Evolutionary conservation across 192 early-diverging fungal genomes (phyloP).

Genomic region (Globomyces pollinis-pini): DNA sequence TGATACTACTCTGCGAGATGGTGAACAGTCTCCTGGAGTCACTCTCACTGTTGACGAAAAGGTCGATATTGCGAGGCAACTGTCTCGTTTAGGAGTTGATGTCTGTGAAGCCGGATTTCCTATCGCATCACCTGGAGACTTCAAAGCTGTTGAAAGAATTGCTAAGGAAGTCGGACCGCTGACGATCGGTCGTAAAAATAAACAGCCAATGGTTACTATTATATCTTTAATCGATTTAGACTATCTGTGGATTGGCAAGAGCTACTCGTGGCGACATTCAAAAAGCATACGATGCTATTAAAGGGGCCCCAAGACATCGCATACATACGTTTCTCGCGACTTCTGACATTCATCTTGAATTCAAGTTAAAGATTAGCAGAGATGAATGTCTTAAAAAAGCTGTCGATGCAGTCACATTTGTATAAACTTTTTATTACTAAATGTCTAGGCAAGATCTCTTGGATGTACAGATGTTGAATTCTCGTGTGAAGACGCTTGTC

Average conservation of each 20-base stretch:
- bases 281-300: slow-evolving; percentile 82
- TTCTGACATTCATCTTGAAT: slow-evolving; percentile 89
- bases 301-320: slow-evolving; percentile 73
- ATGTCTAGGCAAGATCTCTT: slow-evolving; percentile 65
- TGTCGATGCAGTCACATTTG: slow-evolving; percentile 69
- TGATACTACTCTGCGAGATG: slow-evolving; percentile 94
- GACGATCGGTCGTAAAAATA: slow-evolving; percentile 69
- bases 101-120: slow-evolving; percentile 96
- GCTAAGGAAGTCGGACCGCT: slow-evolving; percentile 84
- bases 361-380: slow-evolving; percentile 86
- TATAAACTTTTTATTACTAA: no score
- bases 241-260: slow-evolving; percentile 87
- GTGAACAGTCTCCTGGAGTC: slow-evolving; percentile 95
- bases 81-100: slow-evolving; percentile 91
- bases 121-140: slow-evolving; percentile 88
- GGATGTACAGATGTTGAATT: slow-evolving; percentile 86
- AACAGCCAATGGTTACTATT: slow-evolving; percentile 77
- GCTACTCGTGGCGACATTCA: slow-evolving; percentile 78
- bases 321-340: slow-evolving; percentile 96
- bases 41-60: slow-evolving; percentile 89
- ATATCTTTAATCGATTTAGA: slow-evolving; percentile 7
- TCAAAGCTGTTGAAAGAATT: slow-evolving; percentile 89
- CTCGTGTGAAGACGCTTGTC: slow-evolving; percentile 89
- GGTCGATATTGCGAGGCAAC: slow-evolving; percentile 86
- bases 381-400: slow-evolving; percentile 80